A percentile compares a stretch with the other conserved stretches of the same genome.
Evolutionary conservation across 208 protist species (phyloP).

Genomic region (Trypanosoma boissoni): DNA sequence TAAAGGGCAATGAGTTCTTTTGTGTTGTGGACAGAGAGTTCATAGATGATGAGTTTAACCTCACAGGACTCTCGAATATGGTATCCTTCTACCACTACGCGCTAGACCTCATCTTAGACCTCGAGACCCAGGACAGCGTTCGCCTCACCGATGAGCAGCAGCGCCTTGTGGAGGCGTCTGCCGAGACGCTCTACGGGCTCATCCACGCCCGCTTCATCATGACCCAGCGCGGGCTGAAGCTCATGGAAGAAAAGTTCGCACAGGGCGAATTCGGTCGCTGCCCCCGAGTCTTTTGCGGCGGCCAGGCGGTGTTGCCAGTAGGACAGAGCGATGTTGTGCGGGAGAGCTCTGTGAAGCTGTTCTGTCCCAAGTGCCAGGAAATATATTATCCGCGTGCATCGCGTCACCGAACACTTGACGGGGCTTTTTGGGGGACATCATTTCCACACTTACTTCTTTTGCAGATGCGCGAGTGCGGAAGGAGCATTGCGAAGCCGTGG

Average conservation of each 20-base stretch:
- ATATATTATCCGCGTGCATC: conserved; percentile 95
- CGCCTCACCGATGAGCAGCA: conserved; percentile 96
- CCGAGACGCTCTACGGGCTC: conserved; percentile 98
- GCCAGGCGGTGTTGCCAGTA: conserved; percentile 95
- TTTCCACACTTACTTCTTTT: conserved; percentile 95
- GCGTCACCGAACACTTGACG: conserved; percentile 94
- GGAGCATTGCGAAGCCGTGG: conserved; percentile 40
- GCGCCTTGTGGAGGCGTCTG: conserved; percentile 93
- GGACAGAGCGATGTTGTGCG: conserved; percentile 94
- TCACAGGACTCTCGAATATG: conserved; percentile 93
- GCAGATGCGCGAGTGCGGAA: conserved; percentile 65
- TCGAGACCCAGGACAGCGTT: conserved; percentile 88
- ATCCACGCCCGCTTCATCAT: conserved; percentile 99
- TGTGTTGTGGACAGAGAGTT: conserved; percentile 96
- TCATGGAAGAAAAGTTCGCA: conserved; percentile 97
- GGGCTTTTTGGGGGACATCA: conserved; percentile 97
- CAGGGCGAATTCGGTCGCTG: conserved; percentile 96
- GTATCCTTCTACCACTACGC: conserved; percentile 98
- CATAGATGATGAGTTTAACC: conserved; percentile 98
- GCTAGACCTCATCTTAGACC: conserved; percentile 97
- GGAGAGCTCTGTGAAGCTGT: conserved; percentile 94
- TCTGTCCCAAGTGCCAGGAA: conserved; percentile 97
- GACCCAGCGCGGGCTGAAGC: conserved; percentile 92
- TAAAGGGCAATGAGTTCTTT: conserved; percentile 99
- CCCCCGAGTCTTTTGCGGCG: conserved; percentile 95